Conservation (phyloP, 352 stramenopile species). For the Phytophthora aleatoria region DNA sequence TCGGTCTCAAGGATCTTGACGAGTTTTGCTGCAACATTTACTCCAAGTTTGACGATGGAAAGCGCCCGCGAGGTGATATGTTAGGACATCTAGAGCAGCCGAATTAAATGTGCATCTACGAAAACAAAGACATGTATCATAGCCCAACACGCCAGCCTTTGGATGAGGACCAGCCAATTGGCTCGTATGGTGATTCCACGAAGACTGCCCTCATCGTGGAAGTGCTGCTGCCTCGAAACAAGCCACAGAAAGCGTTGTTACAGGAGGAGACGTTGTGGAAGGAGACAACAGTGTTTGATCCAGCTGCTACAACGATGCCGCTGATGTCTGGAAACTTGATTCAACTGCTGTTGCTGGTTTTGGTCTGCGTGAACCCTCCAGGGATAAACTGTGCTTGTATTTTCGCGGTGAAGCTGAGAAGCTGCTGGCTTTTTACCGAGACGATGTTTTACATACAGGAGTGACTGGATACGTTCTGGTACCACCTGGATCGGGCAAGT, state of each 20-base stretch:
- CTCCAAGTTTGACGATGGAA: neutral
- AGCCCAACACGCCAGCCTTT: too few relatives aligned
- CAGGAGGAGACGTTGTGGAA: too few relatives aligned
- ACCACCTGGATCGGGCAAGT: constrained; percentile 14
- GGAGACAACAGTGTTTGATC: too few relatives aligned
- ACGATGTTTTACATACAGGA: constrained; percentile 7
- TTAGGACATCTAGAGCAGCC: neutral
- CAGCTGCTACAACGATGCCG: too few relatives aligned
- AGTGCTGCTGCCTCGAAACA: too few relatives aligned
- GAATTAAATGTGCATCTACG: neutral
- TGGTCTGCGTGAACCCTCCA: neutral
- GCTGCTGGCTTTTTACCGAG: constrained; percentile 1
- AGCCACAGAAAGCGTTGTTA: too few relatives aligned
- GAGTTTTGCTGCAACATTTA: neutral
- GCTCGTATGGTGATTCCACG: too few relatives aligned
- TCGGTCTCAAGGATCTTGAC: neutral
- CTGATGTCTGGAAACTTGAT: too few relatives aligned
- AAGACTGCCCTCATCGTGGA: too few relatives aligned
- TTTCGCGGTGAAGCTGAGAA: constrained; percentile 1
- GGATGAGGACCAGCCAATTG: too few relatives aligned
- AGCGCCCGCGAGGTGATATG: neutral
- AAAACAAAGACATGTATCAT: neutral
- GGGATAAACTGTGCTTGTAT: constrained; percentile 1
- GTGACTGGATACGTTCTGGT: constrained; percentile 6
- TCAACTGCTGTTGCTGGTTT: too few relatives aligned